Evolutionary conservation across 768 basidiomycete genomes (phyloP), one percentile per base, ranked within the genome.

Genomic region (Tricholoma sp.): DNA sequence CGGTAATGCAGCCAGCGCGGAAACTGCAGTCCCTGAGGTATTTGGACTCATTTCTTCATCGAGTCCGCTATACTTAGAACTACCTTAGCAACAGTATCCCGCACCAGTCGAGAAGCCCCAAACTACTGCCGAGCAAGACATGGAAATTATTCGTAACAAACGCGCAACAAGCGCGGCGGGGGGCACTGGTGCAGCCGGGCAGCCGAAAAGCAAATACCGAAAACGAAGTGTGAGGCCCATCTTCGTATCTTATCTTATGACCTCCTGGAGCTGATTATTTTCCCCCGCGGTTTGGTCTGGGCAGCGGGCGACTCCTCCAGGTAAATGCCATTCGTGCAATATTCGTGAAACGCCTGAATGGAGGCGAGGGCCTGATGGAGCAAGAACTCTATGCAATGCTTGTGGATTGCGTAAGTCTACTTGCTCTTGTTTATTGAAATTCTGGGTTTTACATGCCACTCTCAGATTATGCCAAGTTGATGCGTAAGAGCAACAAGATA

Each of bases 321-420:
- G 89, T 9, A 90, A 91, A 67, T 92, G 90, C 64, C 88, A 91
- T 71, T 91, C 90, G 31, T 92, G 90, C 68, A 89, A 90, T 72
- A 91, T 91, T 56, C 78, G 86, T 57, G 90, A 92, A 67, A 92
- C 90, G 4, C 90, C 90, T n/a, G 90, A 92, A 69, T 92, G 90
- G 90, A 72, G 90, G 54, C 81, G 89, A 22, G 90, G 90, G 14
- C 90, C 90, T 2, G 90, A 91, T 65, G 90, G 90, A 4, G 89
- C 90, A 22, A 74, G 90, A 65, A 92, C 90, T 7, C 67, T 92
- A 64, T 92, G 90, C 67, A 92, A 91, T 68, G 90, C 90, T 43
- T 92, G 90, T 71, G 90, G 90, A 31, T 72, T 92, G 63, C 90
- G 90, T 92, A 69, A 68, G 87, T 84, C 31, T 29, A 8, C 41